Evolutionary conservation across 768 basidiomycete genomes (phyloP).

Genomic region (Tulasnella sp.): DNA sequence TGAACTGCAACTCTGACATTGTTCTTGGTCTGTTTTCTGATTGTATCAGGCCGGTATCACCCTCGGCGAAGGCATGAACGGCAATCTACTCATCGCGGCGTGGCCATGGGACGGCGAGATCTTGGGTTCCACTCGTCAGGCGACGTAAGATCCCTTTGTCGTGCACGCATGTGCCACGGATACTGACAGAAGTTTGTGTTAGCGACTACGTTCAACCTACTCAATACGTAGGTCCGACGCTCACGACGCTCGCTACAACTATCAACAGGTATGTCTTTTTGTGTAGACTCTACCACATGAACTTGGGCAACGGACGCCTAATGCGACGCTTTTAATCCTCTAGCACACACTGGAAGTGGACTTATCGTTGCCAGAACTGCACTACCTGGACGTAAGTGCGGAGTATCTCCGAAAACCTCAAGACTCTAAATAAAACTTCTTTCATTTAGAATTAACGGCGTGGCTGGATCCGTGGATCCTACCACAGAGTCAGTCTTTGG

Average conservation of each 20-base stretch:
- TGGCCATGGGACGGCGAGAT: conserved; percentile 45
- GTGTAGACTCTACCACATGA: conserved; percentile 33
- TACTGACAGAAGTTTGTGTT: not conserved
- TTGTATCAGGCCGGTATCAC: conserved; percentile 30
- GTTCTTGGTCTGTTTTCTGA: not conserved
- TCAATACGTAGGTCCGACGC: conserved; percentile 38
- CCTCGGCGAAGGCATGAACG: conserved; percentile 44
- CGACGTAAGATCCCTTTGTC: conserved; percentile 35
- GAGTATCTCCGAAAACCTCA: not conserved
- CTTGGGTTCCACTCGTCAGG: conserved; percentile 41
- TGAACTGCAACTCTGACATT: too few species aligned
- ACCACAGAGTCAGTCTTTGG: conserved; percentile 5
- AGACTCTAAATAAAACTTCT: conserved; percentile 28
- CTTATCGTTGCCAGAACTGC: conserved; percentile 57
- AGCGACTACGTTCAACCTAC: conserved; percentile 43
- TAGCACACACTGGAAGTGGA: conserved; percentile 47
- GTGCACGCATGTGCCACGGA: conserved; percentile 35
- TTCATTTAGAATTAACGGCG: conserved; percentile 8
- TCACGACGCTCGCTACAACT: conserved; percentile 40
- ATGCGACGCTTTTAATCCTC: not conserved
- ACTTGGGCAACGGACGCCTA: too few species aligned
- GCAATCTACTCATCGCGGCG: conserved; percentile 46
- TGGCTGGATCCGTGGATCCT: not conserved
- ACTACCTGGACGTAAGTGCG: conserved; percentile 24
- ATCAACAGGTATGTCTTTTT: conserved; percentile 32